These are phyloP conservation scores for Gastrolobium bilobum DNA, from an alignment of 306 rosid genomes.

Conservation along the genomic window DNA sequence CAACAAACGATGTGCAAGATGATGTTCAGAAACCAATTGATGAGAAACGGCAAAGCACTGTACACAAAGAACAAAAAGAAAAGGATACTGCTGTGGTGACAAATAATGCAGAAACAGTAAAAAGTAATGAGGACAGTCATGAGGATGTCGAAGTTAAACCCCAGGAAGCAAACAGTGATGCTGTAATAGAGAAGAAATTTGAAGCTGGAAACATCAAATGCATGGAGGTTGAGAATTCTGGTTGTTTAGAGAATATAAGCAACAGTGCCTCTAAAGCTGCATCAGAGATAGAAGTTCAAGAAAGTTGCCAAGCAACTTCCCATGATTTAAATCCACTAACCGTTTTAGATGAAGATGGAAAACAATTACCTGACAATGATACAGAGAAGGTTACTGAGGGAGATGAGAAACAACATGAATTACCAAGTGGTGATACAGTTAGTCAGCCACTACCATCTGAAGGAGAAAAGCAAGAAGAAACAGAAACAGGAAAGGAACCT, in stretches of 20 bases:
- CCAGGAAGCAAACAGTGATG: constrained; percentile 48
- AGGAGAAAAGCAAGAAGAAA: constrained; percentile 78
- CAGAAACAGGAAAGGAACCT: constrained; percentile 79
- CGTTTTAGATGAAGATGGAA: constrained; percentile 53
- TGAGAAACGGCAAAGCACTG: constrained; percentile 45
- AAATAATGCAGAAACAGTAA: constrained; percentile 49
- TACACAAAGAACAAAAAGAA: constrained; percentile 46
- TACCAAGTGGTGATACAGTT: constrained; percentile 38
- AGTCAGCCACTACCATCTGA: constrained; percentile 55
- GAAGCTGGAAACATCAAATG: constrained; percentile 52
- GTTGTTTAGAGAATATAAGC: constrained; percentile 39
- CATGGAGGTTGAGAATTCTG: constrained; percentile 54
- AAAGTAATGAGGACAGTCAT: constrained; percentile 47
- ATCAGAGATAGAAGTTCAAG: constrained; percentile 50
- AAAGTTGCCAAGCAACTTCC: constrained; percentile 47
- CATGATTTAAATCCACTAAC: constrained; percentile 41
- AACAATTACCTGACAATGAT: constrained; percentile 48
- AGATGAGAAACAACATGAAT: constrained; percentile 59
- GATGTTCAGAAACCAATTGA: constrained; percentile 51
- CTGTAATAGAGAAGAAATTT: constrained; percentile 49
- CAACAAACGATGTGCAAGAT: constrained; percentile 52
- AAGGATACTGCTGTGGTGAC: constrained; percentile 47
- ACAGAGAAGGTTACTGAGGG: constrained; percentile 45
- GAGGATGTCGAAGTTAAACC: constrained; percentile 51
- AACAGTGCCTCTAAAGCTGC: constrained; percentile 43